Evolutionary conservation across 2,329 filamentous ascomycete genomes (phyloP).

Genomic region (Xylaria sp.): DNA sequence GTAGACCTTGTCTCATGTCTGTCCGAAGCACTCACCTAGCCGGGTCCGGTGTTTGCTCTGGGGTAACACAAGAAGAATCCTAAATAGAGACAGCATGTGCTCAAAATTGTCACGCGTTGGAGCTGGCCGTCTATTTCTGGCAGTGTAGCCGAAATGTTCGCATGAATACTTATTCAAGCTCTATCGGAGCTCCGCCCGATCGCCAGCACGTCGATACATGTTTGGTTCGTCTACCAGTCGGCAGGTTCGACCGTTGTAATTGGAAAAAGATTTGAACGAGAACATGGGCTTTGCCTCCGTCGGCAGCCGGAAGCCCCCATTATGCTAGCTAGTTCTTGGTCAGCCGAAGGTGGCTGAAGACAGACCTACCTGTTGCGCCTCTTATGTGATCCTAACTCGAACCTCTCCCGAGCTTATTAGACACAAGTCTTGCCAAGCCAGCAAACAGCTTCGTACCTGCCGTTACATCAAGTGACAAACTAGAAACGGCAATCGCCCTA

Average conservation of each 20-base stretch:
- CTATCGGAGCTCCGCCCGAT: constrained; percentile 1
- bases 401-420: background rate
- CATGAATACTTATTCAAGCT: too few species aligned
- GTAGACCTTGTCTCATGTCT: background rate
- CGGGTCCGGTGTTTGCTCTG: background rate
- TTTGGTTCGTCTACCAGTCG: background rate
- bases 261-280: constrained; percentile 2
- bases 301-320: constrained; percentile 10
- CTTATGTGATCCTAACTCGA: background rate
- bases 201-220: background rate
- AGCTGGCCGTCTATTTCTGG: constrained; percentile 16
- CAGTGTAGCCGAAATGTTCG: constrained; percentile 9
- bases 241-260: constrained; percentile 5
- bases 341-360: constrained; percentile 8
- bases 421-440: background rate
- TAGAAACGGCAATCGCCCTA: background rate
- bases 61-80: constrained; percentile 11
- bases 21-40: constrained; percentile 2
- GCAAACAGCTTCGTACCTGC: background rate
- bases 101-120: constrained; percentile 13
- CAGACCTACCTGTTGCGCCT: background rate
- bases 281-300: background rate
- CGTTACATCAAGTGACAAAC: background rate
- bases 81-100: constrained; percentile 8
- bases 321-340: background rate